Percentiles rank a stretch among this genome's conserved stretches.
Evolutionary conservation across 192 early-diverging fungal species (phyloP).

Genomic region (Umbelopsis vinacea): DNA sequence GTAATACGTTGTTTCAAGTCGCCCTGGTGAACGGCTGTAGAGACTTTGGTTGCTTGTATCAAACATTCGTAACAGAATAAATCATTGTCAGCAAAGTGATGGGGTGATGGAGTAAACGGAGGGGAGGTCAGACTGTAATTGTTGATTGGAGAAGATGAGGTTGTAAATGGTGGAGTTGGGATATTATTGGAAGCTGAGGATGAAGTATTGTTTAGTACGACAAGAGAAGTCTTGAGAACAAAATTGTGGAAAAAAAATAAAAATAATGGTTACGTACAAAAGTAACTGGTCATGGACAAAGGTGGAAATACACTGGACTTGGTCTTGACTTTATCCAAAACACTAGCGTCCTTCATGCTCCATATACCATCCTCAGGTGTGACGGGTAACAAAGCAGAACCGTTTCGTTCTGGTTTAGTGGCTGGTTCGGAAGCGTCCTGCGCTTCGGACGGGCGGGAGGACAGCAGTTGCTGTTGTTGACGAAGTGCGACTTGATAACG

Average conservation of each 20-base stretch:
- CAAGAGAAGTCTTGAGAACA: not conserved
- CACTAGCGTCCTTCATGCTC: conserved; percentile 26
- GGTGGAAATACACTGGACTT: conserved; percentile 17
- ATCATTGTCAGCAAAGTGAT: conserved; percentile 28
- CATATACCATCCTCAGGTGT: conserved; percentile 37
- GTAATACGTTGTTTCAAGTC: conserved; percentile 50
- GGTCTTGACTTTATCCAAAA: conserved; percentile 38
- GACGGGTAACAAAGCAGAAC: not conserved
- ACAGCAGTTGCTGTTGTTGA: conserved; percentile 33
- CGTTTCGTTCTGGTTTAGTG: not conserved
- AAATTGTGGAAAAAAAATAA: not conserved
- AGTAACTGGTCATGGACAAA: conserved; percentile 19
- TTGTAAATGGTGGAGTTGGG: conserved; percentile 29
- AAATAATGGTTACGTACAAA: conserved; percentile 24
- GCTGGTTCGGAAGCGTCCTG: not conserved
- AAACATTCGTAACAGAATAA: conserved; percentile 54
- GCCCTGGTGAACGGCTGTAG: conserved; percentile 51
- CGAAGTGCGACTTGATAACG: conserved; percentile 35
- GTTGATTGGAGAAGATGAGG: conserved; percentile 35
- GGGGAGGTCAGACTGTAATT: conserved; percentile 22
- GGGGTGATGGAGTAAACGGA: conserved; percentile 21
- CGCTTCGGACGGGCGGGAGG: conserved; percentile 9
- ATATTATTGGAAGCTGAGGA: conserved; percentile 18
- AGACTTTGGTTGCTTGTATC: conserved; percentile 48
- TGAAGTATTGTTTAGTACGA: not conserved